A percentile compares a stretch with the other conserved stretches of the same genome.
Conservation (phyloP, 2,329 filamentous ascomycete species). For the Pseudocercospora cruenta region DNA sequence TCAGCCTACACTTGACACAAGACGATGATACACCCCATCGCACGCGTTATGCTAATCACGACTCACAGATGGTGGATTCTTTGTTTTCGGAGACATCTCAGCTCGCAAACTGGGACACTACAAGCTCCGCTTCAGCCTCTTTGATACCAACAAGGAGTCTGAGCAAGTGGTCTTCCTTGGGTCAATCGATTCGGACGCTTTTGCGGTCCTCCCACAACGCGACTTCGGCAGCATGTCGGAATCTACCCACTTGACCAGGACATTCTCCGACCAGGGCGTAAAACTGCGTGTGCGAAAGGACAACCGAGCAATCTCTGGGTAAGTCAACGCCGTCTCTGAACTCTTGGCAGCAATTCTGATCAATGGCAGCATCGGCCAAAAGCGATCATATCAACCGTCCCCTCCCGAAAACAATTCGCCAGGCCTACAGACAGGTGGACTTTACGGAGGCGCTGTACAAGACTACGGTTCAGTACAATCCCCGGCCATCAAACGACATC, state of each 20-base stretch:
- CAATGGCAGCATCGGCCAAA: conserved; percentile 22
- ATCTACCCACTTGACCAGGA: conserved; percentile 78
- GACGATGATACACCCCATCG: background rate
- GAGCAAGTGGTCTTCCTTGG: conserved; percentile 56
- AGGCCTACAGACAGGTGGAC: conserved; percentile 12
- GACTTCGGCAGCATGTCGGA: conserved; percentile 79
- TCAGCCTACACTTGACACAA: background rate
- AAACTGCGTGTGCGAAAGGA: conserved; percentile 82
- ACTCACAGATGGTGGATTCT: conserved; percentile 75
- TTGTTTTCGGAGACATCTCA: conserved; percentile 88
- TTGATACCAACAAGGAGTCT: conserved; percentile 64
- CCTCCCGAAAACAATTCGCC: conserved; percentile 28
- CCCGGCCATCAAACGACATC: conserved; percentile 31
- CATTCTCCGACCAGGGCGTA: conserved; percentile 86
- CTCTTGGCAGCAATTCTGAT: background rate
- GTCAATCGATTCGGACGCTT: conserved; percentile 65
- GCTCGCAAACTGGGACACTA: conserved; percentile 74
- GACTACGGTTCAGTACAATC: conserved; percentile 24
- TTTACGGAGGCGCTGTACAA: conserved; percentile 27
- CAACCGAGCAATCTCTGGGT: conserved; percentile 54
- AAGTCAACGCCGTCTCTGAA: background rate
- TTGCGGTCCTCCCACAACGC: conserved; percentile 60
- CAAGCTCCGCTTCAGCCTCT: conserved; percentile 75
- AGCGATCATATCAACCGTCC: conserved; percentile 26
- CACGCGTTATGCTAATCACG: background rate